Conservation (phyloP, 179 eudicot genomes). For the Beta lomatogona region DNA sequence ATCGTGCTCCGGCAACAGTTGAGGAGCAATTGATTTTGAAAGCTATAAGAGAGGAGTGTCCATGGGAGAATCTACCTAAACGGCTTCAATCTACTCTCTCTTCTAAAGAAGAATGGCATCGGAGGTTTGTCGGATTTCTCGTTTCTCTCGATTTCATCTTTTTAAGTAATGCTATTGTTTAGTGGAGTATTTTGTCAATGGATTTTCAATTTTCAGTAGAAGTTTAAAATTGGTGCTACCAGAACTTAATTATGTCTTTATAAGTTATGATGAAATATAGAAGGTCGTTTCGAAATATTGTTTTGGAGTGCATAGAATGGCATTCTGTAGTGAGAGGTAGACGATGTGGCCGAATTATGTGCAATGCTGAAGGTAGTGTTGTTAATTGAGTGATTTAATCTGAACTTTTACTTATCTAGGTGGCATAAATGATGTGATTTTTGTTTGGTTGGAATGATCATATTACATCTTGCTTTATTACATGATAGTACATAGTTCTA, state of each 20-base stretch:
- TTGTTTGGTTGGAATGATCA: neutral
- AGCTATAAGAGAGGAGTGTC: constrained; percentile 82
- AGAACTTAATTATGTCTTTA: neutral
- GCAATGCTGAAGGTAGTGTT: neutral
- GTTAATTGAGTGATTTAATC: neutral
- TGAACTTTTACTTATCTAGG: neutral
- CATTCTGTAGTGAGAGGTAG: neutral
- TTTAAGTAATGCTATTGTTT: neutral
- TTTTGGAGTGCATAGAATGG: neutral
- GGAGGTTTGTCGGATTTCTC: constrained; percentile 47
- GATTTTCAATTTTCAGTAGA: neutral
- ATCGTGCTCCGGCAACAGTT: constrained; percentile 59
- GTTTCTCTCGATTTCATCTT: neutral
- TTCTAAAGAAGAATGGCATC: constrained; percentile 95
- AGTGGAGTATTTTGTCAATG: neutral
- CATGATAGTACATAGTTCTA: too few relatives aligned
- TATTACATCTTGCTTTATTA: neutral
- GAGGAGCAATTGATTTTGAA: constrained; percentile 87
- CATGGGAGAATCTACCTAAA: constrained; percentile 88
- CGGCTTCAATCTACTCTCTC: constrained; percentile 75
- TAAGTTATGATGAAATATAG: neutral
- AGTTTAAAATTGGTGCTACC: neutral
- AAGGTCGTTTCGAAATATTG: neutral
- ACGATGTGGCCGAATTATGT: neutral
- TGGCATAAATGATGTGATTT: neutral